phyloP scores from a whole-genome alignment of 2,329 filamentous ascomycete species.

The Arthroderma uncinatum region DNA sequence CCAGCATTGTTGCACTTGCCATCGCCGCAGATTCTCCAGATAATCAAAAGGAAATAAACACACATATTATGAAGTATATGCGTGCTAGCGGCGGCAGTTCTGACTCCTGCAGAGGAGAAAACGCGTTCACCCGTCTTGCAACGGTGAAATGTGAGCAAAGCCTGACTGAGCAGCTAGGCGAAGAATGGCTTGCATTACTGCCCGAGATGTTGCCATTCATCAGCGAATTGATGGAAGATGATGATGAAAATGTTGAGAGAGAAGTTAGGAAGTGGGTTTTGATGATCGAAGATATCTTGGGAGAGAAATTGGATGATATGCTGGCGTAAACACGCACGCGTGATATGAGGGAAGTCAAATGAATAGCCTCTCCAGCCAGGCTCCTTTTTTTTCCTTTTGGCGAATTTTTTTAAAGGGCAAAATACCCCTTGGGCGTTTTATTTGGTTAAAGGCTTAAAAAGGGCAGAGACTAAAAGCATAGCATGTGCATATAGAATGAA shows the following conservation, averaged over 20 bases:
- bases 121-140: constrained; percentile 61
- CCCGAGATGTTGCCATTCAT: constrained; percentile 96
- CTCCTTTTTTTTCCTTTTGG: not conserved
- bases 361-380: not conserved
- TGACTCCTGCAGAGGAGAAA: constrained; percentile 40
- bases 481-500: constrained; percentile 5
- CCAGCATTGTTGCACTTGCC: constrained; percentile 69
- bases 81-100: constrained; percentile 41
- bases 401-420: not conserved
- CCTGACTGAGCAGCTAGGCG: constrained; percentile 68
- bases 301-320: constrained; percentile 87
- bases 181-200: constrained; percentile 84
- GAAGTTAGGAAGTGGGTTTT: constrained; percentile 86
- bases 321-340: constrained; percentile 51
- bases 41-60: constrained; percentile 84
- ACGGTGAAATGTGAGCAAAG: constrained; percentile 72
- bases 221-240: constrained; percentile 89
- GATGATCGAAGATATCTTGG: constrained; percentile 76
- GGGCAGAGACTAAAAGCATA: constrained; percentile 2
- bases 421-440: not conserved
- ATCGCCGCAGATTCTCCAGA: constrained; percentile 71
- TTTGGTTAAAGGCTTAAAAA: constrained; percentile 3
- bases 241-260: constrained; percentile 82
- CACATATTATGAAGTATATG: constrained; percentile 63
- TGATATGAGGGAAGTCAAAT: not conserved